Percentiles rank a stretch among this genome's conserved stretches.
phyloP scores from a whole-genome alignment of 1,139 yeast genomes.

The Pichia sp. region DNA sequence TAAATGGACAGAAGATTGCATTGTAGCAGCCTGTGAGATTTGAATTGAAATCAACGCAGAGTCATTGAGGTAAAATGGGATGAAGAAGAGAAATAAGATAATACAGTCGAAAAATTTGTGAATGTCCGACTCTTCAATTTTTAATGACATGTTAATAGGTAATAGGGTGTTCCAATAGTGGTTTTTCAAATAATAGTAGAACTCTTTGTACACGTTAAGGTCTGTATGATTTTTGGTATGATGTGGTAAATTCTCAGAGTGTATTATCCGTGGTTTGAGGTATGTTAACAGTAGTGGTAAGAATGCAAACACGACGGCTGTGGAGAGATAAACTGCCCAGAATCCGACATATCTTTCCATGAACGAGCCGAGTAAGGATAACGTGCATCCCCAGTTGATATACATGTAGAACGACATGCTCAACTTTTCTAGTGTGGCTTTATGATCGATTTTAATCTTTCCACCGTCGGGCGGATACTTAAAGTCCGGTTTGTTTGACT shows the following conservation, averaged over 20 bases:
- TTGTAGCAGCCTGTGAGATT: slow-evolving; percentile 64
- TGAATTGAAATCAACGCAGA: slow-evolving; percentile 46
- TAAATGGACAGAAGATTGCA: slow-evolving; percentile 58
- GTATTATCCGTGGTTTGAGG: slow-evolving; percentile 22
- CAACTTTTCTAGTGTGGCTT: slow-evolving; percentile 69
- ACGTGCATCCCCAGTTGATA: slow-evolving; percentile 77
- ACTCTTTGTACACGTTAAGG: slow-evolving; percentile 40
- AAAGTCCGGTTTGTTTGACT: slow-evolving; percentile 37
- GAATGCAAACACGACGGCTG: slow-evolving; percentile 48
- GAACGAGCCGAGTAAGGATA: slow-evolving; percentile 76
- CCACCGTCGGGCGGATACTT: slow-evolving; percentile 43
- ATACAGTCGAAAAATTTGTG: slow-evolving; percentile 58
- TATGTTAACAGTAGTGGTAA: slow-evolving; percentile 39
- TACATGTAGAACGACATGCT: slow-evolving; percentile 78
- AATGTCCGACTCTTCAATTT: slow-evolving; percentile 47
- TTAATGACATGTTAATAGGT: background rate
- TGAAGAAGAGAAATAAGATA: slow-evolving; percentile 59
- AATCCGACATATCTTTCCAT: slow-evolving; percentile 68
- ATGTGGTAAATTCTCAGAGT: slow-evolving; percentile 19
- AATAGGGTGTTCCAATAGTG: slow-evolving; percentile 40
- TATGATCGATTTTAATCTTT: slow-evolving; percentile 68
- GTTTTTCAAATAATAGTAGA: slow-evolving; percentile 26
- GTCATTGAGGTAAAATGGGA: slow-evolving; percentile 62
- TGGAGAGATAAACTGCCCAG: slow-evolving; percentile 72
- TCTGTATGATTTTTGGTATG: too few species aligned